Percentiles rank a stretch among this genome's conserved stretches.
These are phyloP conservation scores for Pinus tabuliformis DNA, from an alignment of 75 land plant species.

Conservation along the genomic window DNA sequence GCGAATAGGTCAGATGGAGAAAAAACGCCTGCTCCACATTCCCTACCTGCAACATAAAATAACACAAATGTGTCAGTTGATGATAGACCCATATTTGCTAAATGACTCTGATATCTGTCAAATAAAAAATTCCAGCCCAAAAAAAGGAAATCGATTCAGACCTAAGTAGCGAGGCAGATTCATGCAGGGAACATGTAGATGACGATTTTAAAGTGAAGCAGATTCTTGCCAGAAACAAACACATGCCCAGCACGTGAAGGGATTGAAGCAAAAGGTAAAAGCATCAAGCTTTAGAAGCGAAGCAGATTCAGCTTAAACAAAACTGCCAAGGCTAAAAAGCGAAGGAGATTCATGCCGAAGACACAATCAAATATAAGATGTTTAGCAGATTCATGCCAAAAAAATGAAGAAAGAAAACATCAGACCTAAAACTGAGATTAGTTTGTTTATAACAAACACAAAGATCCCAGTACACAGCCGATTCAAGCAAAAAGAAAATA, in stretches of 20 bases:
- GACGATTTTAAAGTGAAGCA: no score
- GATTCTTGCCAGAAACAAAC: no score
- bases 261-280: no score
- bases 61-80: not conserved
- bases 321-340: not conserved
- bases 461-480: no score
- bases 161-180: not conserved
- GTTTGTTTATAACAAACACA: no score
- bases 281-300: no score
- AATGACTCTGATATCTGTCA: not conserved
- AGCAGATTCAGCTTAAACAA: not conserved
- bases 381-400: no score
- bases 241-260: no score
- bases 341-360: not conserved
- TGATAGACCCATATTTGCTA: not conserved
- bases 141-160: not conserved
- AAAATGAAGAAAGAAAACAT: no score
- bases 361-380: not conserved
- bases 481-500: no score
- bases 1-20: not conserved
- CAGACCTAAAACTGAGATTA: no score
- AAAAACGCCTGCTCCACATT: not conserved
- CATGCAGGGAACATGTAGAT: no score
- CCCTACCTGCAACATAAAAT: constrained; percentile 2
- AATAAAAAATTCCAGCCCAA: not conserved